phyloP scores from a whole-genome alignment of 495 filamentous ascomycete genomes.

The Corynascus novoguineensis region DNA sequence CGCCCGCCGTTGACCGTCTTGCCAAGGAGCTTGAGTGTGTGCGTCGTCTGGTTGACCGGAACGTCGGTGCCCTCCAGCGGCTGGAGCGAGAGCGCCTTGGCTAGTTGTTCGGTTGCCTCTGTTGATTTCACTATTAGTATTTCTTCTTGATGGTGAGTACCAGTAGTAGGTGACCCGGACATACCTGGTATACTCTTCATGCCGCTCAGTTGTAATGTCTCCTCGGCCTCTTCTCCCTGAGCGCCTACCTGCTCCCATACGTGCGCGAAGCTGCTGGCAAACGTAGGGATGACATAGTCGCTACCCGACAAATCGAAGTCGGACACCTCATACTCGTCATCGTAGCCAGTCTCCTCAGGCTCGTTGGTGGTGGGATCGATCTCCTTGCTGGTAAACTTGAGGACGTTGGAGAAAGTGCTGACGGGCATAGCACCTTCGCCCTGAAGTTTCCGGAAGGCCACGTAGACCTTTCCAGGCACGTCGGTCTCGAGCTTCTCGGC shows the following conservation, averaged over 20 bases:
- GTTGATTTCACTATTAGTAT: conserved; percentile 38
- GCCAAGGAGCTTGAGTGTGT: conserved; percentile 91
- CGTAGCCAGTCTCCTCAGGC: conserved; percentile 87
- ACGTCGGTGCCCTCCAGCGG: conserved; percentile 92
- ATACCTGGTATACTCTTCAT: conserved; percentile 90
- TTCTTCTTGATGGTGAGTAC: not conserved
- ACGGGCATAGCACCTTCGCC: conserved; percentile 67
- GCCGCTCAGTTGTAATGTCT: conserved; percentile 84
- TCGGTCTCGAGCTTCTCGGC: conserved; percentile 73
- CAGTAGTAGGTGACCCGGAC: conserved; percentile 27
- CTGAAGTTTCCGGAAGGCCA: conserved; percentile 79
- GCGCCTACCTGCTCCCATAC: conserved; percentile 95
- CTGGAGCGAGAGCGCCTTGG: conserved; percentile 81
- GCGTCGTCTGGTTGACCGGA: conserved; percentile 77
- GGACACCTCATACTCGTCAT: conserved; percentile 95
- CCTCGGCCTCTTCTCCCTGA: conserved; percentile 79
- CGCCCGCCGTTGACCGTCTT: conserved; percentile 90
- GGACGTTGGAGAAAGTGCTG: conserved; percentile 79
- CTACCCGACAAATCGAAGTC: conserved; percentile 87
- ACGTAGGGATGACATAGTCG: conserved; percentile 90
- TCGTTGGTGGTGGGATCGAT: conserved; percentile 93
- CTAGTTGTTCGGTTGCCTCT: conserved; percentile 93
- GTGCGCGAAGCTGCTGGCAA: conserved; percentile 90
- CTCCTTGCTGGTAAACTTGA: conserved; percentile 97
- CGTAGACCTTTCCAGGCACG: conserved; percentile 87